Evolutionary conservation across 169 alveolate species (phyloP).

Genomic region (Plasmodium gallinaceum): DNA sequence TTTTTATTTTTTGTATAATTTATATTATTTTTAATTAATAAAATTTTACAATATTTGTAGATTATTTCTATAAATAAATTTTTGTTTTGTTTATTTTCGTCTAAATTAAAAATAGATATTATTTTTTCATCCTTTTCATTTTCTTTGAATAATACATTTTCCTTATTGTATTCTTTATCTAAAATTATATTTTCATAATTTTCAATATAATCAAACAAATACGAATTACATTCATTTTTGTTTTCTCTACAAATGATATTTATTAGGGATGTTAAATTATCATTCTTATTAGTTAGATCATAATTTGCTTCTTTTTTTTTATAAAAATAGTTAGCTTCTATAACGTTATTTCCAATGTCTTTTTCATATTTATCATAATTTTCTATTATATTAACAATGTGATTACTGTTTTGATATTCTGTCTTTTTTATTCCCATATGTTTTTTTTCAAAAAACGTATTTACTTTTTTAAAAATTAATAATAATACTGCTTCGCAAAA

Average conservation of each 20-base stretch:
- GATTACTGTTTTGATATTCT: constrained; percentile 4
- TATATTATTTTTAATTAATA: constrained; percentile 20
- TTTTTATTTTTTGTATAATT: neutral
- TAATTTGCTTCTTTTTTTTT: constrained; percentile 12
- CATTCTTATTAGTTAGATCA: neutral
- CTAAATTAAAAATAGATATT: constrained; percentile 21
- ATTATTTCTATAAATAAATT: constrained; percentile 27
- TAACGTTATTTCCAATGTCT: neutral
- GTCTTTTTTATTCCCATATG: neutral
- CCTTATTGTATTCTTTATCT: neutral
- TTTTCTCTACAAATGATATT: neutral
- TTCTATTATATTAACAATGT: constrained; percentile 42
- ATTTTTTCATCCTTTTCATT: constrained; percentile 12
- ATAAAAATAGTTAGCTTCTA: constrained; percentile 17
- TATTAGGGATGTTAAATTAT: constrained; percentile 22
- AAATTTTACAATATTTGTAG: constrained; percentile 34
- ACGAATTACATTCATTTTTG: constrained; percentile 17
- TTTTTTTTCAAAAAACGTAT: neutral
- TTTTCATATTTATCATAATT: constrained; percentile 13
- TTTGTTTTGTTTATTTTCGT: constrained; percentile 43
- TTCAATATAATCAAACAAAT: constrained; percentile 53
- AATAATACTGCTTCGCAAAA: constrained; percentile 53
- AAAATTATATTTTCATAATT: constrained; percentile 26
- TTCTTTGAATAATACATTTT: neutral
- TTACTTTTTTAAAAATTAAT: constrained; percentile 38